Conservation (phyloP, 139 green algal species). For the Micromonas commoda region DNA sequence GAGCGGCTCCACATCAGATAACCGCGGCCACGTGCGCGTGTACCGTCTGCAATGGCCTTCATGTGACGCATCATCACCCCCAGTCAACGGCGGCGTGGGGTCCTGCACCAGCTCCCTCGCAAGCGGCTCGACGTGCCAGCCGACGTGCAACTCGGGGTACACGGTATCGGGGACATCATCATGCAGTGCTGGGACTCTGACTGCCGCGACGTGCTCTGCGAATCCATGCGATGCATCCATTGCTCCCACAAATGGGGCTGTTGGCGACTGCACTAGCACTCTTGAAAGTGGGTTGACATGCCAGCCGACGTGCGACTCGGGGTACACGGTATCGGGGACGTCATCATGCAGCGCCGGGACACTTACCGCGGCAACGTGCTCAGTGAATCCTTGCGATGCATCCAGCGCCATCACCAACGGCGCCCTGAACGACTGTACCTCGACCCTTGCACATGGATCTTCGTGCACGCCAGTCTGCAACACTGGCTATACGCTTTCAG, state of each 20-base stretch:
- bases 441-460: neutral
- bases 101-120: neutral
- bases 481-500: slow-evolving; percentile 2
- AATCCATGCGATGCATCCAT: neutral
- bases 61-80: neutral
- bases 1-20: too few relatives aligned
- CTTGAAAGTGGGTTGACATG: neutral
- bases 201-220: neutral
- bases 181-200: neutral
- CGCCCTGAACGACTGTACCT: too few relatives aligned
- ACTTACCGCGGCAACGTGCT: slow-evolving; percentile 8
- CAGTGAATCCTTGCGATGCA: neutral
- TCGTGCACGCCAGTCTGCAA: neutral
- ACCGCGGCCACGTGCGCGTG: slow-evolving; percentile 1
- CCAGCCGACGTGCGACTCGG: neutral
- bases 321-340: slow-evolving; percentile 8
- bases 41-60: too few relatives aligned
- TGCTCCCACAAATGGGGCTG: too few relatives aligned
- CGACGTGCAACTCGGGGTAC: neutral
- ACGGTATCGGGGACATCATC: neutral
- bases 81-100: neutral
- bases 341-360: neutral
- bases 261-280: too few relatives aligned
- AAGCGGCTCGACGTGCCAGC: slow-evolving; percentile 3
- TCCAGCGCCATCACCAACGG: too few relatives aligned